phyloP scores from a whole-genome alignment of 371 early-diverging fungal species.

The Mucor irregularis region DNA sequence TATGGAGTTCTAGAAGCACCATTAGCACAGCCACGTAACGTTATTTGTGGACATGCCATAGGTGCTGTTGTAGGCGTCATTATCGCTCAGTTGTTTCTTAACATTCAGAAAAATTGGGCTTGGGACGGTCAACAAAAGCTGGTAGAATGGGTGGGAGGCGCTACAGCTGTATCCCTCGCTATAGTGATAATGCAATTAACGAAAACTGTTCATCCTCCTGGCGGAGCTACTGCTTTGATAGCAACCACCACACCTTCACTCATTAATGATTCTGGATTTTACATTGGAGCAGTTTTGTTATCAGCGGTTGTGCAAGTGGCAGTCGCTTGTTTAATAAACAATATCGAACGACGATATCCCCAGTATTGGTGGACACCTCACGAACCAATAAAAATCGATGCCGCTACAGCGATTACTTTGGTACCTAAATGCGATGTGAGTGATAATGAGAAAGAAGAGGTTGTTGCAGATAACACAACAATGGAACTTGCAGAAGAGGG shows the following conservation, averaged over 20 bases:
- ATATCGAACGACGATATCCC: slow-evolving; percentile 68
- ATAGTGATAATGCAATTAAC: slow-evolving; percentile 67
- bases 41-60: slow-evolving; percentile 63
- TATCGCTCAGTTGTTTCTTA: slow-evolving; percentile 54
- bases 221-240: slow-evolving; percentile 69
- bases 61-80: slow-evolving; percentile 64
- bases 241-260: slow-evolving; percentile 48
- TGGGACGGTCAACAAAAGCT: slow-evolving; percentile 12
- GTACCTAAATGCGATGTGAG: background rate
- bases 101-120: slow-evolving; percentile 34
- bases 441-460: background rate
- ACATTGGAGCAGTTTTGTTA: slow-evolving; percentile 57
- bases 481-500: background rate
- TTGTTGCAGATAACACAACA: background rate
- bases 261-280: slow-evolving; percentile 58
- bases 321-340: slow-evolving; percentile 68
- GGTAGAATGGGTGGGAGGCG: slow-evolving; percentile 66
- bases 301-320: slow-evolving; percentile 54
- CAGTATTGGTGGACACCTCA: slow-evolving; percentile 62
- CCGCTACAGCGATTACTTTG: background rate
- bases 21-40: slow-evolving; percentile 72
- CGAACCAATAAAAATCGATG: slow-evolving; percentile 6
- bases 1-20: slow-evolving; percentile 74
- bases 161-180: slow-evolving; percentile 68
- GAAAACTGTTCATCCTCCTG: slow-evolving; percentile 75